Percentiles rank a stretch among this genome's conserved stretches.
Conservation (phyloP, 129 eudicot genomes). For the Apium graveolens region DNA sequence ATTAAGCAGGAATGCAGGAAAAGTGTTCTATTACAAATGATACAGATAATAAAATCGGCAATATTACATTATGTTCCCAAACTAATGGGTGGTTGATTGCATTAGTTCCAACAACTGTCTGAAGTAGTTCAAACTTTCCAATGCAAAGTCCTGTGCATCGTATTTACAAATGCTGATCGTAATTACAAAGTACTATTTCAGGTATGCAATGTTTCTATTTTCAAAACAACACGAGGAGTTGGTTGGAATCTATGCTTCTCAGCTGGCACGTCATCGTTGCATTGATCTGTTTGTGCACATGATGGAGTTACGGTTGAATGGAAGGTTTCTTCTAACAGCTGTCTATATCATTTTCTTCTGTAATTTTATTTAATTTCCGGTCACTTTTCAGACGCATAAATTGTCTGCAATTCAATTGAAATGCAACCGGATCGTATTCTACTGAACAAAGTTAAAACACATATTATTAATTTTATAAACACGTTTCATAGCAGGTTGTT, state of each 20-base stretch:
- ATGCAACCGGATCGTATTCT: not conserved
- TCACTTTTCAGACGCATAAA: not conserved
- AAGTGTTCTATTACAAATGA: not conserved
- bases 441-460: not conserved
- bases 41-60: not conserved
- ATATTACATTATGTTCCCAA: not conserved
- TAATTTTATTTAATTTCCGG: not conserved
- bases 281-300: slow-evolving; percentile 92
- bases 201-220: slow-evolving; percentile 88
- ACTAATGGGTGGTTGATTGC: not conserved
- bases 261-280: slow-evolving; percentile 95
- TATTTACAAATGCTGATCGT: slow-evolving; percentile 9
- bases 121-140: not conserved
- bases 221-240: slow-evolving; percentile 80
- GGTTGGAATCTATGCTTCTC: slow-evolving; percentile 96
- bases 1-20: not conserved
- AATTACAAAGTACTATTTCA: slow-evolving; percentile 20
- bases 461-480: not conserved
- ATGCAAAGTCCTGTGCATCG: not conserved
- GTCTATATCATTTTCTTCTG: not conserved
- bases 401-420: not conserved
- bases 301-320: slow-evolving; percentile 92
- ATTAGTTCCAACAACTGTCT: not conserved
- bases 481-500: not conserved
- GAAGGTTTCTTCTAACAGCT: slow-evolving; percentile 41